Percentiles rank a stretch among this genome's conserved stretches.
Conservation (phyloP, 2,329 filamentous ascomycete species). For the Pestalotiopsis sp. region DNA sequence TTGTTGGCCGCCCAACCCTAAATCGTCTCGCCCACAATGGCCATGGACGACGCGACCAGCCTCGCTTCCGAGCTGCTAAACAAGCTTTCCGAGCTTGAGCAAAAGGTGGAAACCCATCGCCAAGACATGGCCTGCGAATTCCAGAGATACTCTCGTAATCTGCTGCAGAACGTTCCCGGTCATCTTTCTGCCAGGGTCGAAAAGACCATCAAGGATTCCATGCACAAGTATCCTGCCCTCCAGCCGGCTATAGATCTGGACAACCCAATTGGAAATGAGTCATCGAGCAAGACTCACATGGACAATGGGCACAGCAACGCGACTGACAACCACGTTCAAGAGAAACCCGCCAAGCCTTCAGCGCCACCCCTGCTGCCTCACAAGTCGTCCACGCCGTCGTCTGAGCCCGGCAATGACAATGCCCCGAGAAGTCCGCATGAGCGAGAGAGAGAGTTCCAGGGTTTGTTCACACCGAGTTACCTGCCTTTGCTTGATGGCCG, state of each 20-base stretch:
- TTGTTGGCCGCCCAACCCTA: background rate
- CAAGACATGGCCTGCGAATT: conserved; percentile 62
- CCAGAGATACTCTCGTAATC: conserved; percentile 52
- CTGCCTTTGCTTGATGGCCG: conserved; percentile 62
- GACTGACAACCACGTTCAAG: conserved; percentile 7
- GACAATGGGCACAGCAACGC: conserved; percentile 12
- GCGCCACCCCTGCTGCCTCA: conserved; percentile 44
- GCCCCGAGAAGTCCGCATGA: conserved; percentile 50
- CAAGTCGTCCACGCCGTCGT: conserved; percentile 35
- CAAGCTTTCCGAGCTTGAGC: conserved; percentile 60
- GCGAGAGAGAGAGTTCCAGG: conserved; percentile 62
- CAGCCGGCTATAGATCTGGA: conserved; percentile 36
- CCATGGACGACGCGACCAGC: conserved; percentile 52
- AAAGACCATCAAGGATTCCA: conserved; percentile 47
- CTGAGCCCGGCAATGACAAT: conserved; percentile 28
- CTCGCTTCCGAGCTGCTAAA: conserved; percentile 55
- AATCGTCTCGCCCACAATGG: conserved; percentile 21
- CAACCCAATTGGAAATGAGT: conserved; percentile 32
- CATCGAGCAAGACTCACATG: conserved; percentile 24
- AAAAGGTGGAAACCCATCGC: conserved; percentile 59
- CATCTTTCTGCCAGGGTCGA: conserved; percentile 50
- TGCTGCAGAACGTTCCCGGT: conserved; percentile 51
- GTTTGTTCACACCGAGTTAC: conserved; percentile 65
- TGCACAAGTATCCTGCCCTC: conserved; percentile 49
- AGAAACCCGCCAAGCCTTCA: conserved; percentile 28